Evolutionary conservation across 208 protist species (phyloP), one percentile per base, ranked within the genome.

Genomic region (Perkinsela sp.): DNA sequence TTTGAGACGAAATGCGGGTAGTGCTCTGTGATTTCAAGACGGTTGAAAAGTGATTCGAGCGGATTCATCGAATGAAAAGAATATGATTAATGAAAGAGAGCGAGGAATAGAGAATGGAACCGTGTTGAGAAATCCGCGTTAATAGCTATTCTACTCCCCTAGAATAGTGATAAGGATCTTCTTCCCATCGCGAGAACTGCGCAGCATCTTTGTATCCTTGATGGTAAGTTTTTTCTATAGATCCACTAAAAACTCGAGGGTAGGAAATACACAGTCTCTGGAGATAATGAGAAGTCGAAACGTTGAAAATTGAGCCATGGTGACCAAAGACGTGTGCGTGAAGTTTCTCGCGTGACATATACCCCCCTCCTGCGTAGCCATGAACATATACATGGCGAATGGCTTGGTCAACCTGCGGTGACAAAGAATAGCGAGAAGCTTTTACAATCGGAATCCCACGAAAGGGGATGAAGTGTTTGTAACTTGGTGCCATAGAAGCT

Each of bases 321-420:
- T 77, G 71, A 65, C 86, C 86, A 74, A 89, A 89, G 40, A 88
- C 74, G 66, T 86, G 82, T 72, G 89, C 87, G 74, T 91, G 86
- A 32, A 81, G 80, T 2, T 83, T 71, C 70, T 91, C 83, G 48
- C 80, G 79, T 71, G 77, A 83, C 73, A 84, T 89, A 73, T 84
- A 86, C 0, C 71, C 74, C 68, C 84, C 81, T 0, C 86, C 86
- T 0, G 73, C 71, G 69, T 88, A 89, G 70, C 86, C 82, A 77
- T 91, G 83, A 72, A 91, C 88, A 74, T 88, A 87, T 30, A 91
- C 71, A 69, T 91, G 86, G 0, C 86, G 80, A 70, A 83, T 89
- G 75, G 86, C 86, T 74, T 88, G 84, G 66, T 91, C 86, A 29
- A 91, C 74, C 74, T 91, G 83, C 68, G 80, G 85, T 68, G 80